These are phyloP conservation scores for Ophiostoma tasmaniense DNA, from an alignment of 2,329 filamentous ascomycete genomes.

Conservation along the genomic window DNA sequence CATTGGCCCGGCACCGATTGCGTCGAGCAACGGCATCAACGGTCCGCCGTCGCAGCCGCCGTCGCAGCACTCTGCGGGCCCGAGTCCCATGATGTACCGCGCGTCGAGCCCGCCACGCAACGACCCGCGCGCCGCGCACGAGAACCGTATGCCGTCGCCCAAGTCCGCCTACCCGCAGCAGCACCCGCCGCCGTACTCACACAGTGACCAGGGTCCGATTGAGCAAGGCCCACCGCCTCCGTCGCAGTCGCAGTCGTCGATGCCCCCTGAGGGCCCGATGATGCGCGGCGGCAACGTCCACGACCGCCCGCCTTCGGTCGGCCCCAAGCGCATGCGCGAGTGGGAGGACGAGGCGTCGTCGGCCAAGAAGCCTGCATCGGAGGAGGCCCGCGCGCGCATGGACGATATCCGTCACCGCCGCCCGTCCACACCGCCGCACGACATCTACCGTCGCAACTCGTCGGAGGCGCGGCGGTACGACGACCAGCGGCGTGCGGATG, in stretches of 20 bases:
- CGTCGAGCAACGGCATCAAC: slow-evolving; percentile 33
- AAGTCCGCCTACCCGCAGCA: slow-evolving; percentile 78
- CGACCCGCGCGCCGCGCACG: slow-evolving; percentile 73
- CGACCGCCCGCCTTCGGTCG: slow-evolving; percentile 71
- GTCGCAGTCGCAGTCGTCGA: slow-evolving; percentile 41
- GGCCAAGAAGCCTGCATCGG: slow-evolving; percentile 77
- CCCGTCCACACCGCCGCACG: slow-evolving; percentile 62
- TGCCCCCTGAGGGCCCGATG: slow-evolving; percentile 58
- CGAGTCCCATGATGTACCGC: slow-evolving; percentile 56
- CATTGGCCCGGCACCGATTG: slow-evolving; percentile 43
- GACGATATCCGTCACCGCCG: slow-evolving; percentile 77
- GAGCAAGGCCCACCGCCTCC: slow-evolving; percentile 44
- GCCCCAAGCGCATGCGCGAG: slow-evolving; percentile 77
- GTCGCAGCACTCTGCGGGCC: slow-evolving; percentile 37
- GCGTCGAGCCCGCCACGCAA: slow-evolving; percentile 74
- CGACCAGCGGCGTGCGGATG: slow-evolving; percentile 48
- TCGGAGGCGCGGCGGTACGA: slow-evolving; percentile 61
- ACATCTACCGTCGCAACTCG: slow-evolving; percentile 67
- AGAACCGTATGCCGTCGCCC: slow-evolving; percentile 84
- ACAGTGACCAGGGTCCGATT: slow-evolving; percentile 42
- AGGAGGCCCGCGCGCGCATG: slow-evolving; percentile 77
- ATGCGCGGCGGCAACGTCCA: slow-evolving; percentile 54
- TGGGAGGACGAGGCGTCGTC: slow-evolving; percentile 82
- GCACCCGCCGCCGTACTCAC: slow-evolving; percentile 50
- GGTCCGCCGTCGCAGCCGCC: slow-evolving; percentile 44